phyloP scores from a whole-genome alignment of 2,329 filamentous ascomycete species.

The Madurella fahalii region DNA sequence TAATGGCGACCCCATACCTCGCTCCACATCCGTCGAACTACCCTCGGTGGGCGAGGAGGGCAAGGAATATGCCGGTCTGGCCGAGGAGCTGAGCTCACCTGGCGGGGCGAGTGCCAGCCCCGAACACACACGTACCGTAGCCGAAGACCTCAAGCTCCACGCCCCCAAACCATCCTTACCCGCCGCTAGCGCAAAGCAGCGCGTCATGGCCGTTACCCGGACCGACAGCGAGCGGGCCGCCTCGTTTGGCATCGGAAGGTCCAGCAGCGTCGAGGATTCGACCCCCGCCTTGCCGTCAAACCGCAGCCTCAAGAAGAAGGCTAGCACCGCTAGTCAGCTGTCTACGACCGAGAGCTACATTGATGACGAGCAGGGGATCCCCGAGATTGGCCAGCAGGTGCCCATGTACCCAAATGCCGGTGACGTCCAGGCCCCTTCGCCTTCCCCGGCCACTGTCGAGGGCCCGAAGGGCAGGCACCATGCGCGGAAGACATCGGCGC shows the following conservation, averaged over 20 bases:
- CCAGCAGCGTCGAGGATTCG: conserved; percentile 50
- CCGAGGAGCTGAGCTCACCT: conserved; percentile 43
- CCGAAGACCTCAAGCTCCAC: conserved; percentile 77
- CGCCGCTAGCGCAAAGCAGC: conserved; percentile 73
- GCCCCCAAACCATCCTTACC: conserved; percentile 86
- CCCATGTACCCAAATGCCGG: conserved; percentile 91
- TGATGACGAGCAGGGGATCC: conserved; percentile 82
- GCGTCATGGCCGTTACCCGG: conserved; percentile 78
- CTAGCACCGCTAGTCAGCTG: conserved; percentile 51
- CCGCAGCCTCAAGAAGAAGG: conserved; percentile 58
- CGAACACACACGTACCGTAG: conserved; percentile 73
- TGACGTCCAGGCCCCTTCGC: conserved; percentile 92
- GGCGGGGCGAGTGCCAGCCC: conserved; percentile 47
- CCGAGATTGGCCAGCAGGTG: conserved; percentile 86
- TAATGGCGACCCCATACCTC: conserved; percentile 45
- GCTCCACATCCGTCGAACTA: conserved; percentile 73
- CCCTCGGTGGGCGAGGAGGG: conserved; percentile 88
- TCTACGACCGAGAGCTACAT: conserved; percentile 46
- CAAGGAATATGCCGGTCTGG: conserved; percentile 69
- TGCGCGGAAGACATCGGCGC: conserved; percentile 66
- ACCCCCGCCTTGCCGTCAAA: conserved; percentile 39
- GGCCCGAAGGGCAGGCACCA: conserved; percentile 49
- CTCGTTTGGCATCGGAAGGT: conserved; percentile 75
- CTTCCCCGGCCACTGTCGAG: conserved; percentile 51
- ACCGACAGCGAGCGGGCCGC: conserved; percentile 87